Evolutionary conservation across 225 moss, liverwort and hornwort genomes (phyloP).

Genomic region (Thuidium tamariscinum): DNA sequence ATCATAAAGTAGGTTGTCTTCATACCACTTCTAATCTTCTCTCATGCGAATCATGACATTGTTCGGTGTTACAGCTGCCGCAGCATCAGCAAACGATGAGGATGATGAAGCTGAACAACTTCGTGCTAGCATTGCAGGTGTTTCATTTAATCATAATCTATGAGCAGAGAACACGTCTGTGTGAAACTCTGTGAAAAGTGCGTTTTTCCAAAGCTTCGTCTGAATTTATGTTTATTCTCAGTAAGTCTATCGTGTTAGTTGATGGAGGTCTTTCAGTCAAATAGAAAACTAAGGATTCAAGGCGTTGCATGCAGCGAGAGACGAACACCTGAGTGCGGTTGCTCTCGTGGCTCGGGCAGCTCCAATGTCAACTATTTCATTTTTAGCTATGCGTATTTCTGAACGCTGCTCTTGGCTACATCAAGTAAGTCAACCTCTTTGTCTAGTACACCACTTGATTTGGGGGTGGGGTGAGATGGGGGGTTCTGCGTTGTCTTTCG

Average conservation of each 20-base stretch:
- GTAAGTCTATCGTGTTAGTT: background rate
- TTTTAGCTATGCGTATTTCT: slow-evolving; percentile 71
- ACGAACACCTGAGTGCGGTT: slow-evolving; percentile 88
- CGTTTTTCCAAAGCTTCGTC: background rate
- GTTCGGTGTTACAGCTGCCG: slow-evolving; percentile 52
- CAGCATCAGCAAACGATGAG: slow-evolving; percentile 88
- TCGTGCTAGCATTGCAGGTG: slow-evolving; percentile 91
- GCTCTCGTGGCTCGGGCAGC: slow-evolving; percentile 95
- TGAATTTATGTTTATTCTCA: background rate
- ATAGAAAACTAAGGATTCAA: slow-evolving; percentile 4
- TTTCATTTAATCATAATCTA: background rate
- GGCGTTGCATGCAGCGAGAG: slow-evolving; percentile 61
- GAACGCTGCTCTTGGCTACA: slow-evolving; percentile 94
- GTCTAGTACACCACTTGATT: background rate
- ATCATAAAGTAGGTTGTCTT: background rate
- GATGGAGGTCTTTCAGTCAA: background rate
- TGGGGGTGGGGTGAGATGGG: background rate
- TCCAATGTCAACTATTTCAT: slow-evolving; percentile 76
- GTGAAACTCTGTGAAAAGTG: background rate
- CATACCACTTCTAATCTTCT: background rate
- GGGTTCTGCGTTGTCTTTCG: background rate
- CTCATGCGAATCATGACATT: background rate
- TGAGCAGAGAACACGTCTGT: background rate
- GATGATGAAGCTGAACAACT: slow-evolving; percentile 72
- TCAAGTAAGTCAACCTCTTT: slow-evolving; percentile 48